phyloP scores from a whole-genome alignment of 495 filamentous ascomycete genomes.

The Lophium mytilinum region DNA sequence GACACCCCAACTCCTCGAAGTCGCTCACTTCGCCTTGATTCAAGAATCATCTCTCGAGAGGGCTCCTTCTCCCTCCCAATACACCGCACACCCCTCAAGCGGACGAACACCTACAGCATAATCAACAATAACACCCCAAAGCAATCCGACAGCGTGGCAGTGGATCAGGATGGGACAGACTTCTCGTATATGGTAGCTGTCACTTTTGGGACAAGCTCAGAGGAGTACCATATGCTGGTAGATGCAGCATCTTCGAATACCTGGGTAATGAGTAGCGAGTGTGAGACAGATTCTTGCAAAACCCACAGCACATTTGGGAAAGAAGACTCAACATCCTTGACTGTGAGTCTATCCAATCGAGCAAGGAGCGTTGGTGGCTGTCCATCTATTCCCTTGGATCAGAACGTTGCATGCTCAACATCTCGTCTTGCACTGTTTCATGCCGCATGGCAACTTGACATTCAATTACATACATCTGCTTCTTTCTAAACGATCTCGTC shows the following conservation, averaged over 20 bases:
- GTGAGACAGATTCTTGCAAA: slow-evolving; percentile 51
- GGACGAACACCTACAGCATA: slow-evolving; percentile 44
- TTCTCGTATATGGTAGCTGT: slow-evolving; percentile 68
- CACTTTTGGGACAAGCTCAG: slow-evolving; percentile 55
- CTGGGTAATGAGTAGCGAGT: slow-evolving; percentile 67
- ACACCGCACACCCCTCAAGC: slow-evolving; percentile 11
- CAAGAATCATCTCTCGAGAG: not conserved
- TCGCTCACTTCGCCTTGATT: not conserved
- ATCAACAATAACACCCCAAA: slow-evolving; percentile 47
- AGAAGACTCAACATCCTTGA: slow-evolving; percentile 42
- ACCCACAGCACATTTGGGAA: slow-evolving; percentile 59
- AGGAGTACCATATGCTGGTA: slow-evolving; percentile 62
- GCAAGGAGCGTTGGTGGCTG: slow-evolving; percentile 7
- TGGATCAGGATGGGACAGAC: slow-evolving; percentile 70
- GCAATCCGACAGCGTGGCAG: slow-evolving; percentile 48
- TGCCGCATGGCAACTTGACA: too few species aligned
- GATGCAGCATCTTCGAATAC: slow-evolving; percentile 72
- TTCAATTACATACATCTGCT: not conserved
- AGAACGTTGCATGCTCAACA: not conserved
- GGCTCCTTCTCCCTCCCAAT: slow-evolving; percentile 9
- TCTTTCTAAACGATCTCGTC: slow-evolving; percentile 31
- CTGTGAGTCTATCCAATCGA: not conserved
- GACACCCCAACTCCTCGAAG: not conserved
- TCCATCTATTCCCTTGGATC: not conserved
- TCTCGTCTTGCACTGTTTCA: too few species aligned